Evolutionary conservation across 2,329 filamentous ascomycete genomes (phyloP), one percentile per base, ranked within the genome.

Genomic region (Xylariaceae sp.): DNA sequence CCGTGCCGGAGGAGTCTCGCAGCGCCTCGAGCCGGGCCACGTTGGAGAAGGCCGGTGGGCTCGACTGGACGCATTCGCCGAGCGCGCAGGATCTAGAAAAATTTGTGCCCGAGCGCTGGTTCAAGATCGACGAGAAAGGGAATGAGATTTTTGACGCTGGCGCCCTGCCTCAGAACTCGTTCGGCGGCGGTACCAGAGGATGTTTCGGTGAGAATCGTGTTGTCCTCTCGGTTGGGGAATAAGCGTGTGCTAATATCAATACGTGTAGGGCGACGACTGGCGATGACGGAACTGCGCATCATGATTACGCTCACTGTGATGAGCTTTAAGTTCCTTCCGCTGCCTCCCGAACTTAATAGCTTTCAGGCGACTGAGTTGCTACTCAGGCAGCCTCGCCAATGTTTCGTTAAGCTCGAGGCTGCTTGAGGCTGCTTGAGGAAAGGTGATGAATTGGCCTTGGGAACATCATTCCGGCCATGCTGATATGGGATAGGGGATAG

Each of bases 201-300:
- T 64, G 62, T 44, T 61, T 61, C 20, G 60, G 62, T 64, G 53
- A 64, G 56, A 45, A 23, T 3, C 10, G 9, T 1, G 40, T 40
- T 16, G 32, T 42, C 6, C 10, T 44, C 32, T 9, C 20, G n/a
- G 16, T 44, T 32, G 9, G 7, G 10, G 7, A 16, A 4, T 9
- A 16, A 37, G 32, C 32, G 32, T 16, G 32, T 3, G 14, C 32
- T 37, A 10, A 37, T 10, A 37, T 37, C 32, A 32, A n/a, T n/a
- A n/a, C 18, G 3, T 9, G 16, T 21, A 63, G 61, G 61, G 16
- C 52, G 52, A 29, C 48, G 51, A 20, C 26, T 63, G 6, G 61
- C 56, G 10, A 61, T 61, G 59, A 61, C 57, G 47, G 59, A 63
- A 32, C 50, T 63, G 29, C 51, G 49, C 42, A 60, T 62, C 52